Evolutionary conservation across 768 basidiomycete genomes (phyloP).

Genomic region (Lentinula raphanica): DNA sequence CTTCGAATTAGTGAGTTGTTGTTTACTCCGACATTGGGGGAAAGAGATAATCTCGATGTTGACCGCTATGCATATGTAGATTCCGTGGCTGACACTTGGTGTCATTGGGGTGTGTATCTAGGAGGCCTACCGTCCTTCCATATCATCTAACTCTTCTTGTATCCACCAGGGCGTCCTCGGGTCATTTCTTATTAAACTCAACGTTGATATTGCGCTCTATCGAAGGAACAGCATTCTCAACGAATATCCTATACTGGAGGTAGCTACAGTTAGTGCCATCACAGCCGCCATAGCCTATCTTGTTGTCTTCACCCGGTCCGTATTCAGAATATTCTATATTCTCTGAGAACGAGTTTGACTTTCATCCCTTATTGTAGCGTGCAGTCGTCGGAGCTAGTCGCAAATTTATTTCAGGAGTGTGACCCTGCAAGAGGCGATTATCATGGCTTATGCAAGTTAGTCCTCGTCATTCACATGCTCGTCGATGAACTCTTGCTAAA

Average conservation of each 20-base stretch:
- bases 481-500: neutral
- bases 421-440: conserved; percentile 60
- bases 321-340: neutral
- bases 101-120: conserved; percentile 48
- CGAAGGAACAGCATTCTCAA: conserved; percentile 48
- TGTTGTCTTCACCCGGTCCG: conserved; percentile 62
- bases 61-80: conserved; percentile 33
- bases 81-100: conserved; percentile 65
- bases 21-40: no score
- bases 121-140: neutral
- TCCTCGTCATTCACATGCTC: neutral
- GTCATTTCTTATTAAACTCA: conserved; percentile 59
- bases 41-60: neutral
- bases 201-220: conserved; percentile 59
- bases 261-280: conserved; percentile 53
- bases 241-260: conserved; percentile 64
- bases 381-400: conserved; percentile 76
- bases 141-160: neutral
- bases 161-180: conserved; percentile 56
- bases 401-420: conserved; percentile 82
- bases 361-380: conserved; percentile 34
- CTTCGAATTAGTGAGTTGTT: conserved; percentile 56
- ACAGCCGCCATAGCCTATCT: conserved; percentile 71
- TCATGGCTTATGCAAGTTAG: conserved; percentile 79
- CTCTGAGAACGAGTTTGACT: neutral